These are phyloP conservation scores for Sporobolomyces phaffii DNA, from an alignment of 768 basidiomycete genomes.

Conservation along the genomic window DNA sequence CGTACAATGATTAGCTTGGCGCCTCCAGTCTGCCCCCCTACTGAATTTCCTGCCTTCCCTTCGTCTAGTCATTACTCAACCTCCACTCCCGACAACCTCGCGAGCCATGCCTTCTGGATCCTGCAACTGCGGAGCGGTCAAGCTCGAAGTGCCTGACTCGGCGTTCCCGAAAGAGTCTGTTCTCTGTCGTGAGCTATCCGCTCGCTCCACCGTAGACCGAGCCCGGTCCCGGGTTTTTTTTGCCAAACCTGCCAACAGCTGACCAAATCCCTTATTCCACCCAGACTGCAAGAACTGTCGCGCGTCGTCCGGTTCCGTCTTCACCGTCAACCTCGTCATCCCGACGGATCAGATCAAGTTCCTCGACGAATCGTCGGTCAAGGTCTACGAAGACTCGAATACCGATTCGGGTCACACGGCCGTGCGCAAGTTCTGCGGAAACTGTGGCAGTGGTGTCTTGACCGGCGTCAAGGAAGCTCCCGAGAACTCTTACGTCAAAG, in stretches of 20 bases:
- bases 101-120: not conserved
- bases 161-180: not conserved
- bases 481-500: slow-evolving; percentile 12
- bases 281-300: slow-evolving; percentile 30
- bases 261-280: no score
- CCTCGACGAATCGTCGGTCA: not conserved
- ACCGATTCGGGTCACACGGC: slow-evolving; percentile 17
- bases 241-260: no score
- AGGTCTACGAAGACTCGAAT: slow-evolving; percentile 9
- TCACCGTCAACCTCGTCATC: slow-evolving; percentile 23
- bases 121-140: slow-evolving; percentile 24
- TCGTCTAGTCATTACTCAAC: no score
- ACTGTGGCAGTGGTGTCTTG: slow-evolving; percentile 11
- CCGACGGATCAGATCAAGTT: not conserved
- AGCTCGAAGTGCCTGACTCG: not conserved
- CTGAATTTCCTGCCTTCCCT: no score
- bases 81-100: no score
- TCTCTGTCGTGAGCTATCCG: slow-evolving; percentile 31
- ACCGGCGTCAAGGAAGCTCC: not conserved
- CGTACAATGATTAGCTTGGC: no score
- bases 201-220: not conserved
- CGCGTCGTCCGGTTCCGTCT: slow-evolving; percentile 2
- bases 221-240: not conserved
- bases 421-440: slow-evolving; percentile 3
- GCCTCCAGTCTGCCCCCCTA: no score